Evolutionary conservation across 306 rosid species (phyloP), one percentile per base, ranked within the genome.

Genomic region (Cicer yamashitae): DNA sequence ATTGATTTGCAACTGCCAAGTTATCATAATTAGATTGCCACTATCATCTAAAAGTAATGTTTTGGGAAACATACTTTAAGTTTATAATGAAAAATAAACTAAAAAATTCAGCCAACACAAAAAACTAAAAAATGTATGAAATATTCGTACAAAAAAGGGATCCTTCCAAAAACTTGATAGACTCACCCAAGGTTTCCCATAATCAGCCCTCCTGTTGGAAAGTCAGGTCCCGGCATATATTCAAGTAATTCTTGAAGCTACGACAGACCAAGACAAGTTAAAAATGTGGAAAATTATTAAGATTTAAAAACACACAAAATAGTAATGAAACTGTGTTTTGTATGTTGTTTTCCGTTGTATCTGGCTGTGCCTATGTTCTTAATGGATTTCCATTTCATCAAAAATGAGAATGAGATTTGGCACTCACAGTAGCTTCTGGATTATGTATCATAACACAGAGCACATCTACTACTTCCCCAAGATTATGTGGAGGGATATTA

Each of bases 151-250:
- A 17, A 50, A 20, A 67, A 70, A 11, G 6, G 25, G 65, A 66
- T 43, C 48, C 64, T 41, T 22, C 11, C 77, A 53, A 53, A 72
- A 61, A 53, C 43, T 8, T 67, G 56, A 77, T 67, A 70, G 25
- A 73, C 93, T 74, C 77, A 94, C 99, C 99, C 99, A 85, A 86
- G 57, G 80, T 89, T 94, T 59, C 99, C 99, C 99, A 94, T 94
- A 69, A 94, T 90, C 76, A 94, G 48, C 85, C 97, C 97, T 62
- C 99, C 99, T n/a, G 99, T 92, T 11, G 97, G 99, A 87, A 94
- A 94, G 82, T 94, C 99, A 11, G 99, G 99, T 77, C 96, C 99
- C 41, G 99, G 99, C 99, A 94, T 94, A 91, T 92, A 94, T 82
- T 94, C 99, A 76, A 94, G 88, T 86, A 94, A 84, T 86, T 94